phyloP scores from a whole-genome alignment of 495 filamentous ascomycete species.

The Penicillium canescens region DNA sequence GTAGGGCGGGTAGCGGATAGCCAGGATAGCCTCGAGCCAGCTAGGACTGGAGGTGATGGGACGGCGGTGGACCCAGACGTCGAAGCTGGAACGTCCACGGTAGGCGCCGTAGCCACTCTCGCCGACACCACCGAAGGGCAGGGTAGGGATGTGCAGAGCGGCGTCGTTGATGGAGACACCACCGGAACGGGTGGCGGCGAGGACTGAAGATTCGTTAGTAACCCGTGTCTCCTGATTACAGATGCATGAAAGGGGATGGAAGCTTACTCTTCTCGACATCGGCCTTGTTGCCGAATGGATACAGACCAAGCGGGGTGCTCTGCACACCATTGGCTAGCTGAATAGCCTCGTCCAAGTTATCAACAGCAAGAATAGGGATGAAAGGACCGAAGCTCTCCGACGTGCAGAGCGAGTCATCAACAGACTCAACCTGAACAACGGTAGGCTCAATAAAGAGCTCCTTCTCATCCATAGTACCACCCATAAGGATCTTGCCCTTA shows the following conservation, averaged over 20 bases:
- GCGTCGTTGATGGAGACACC: conserved; percentile 81
- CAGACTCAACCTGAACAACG: conserved; percentile 70
- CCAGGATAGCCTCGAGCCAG: conserved; percentile 78
- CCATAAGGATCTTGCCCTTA: conserved; percentile 81
- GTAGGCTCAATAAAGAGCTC: conserved; percentile 86
- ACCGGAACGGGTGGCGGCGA: conserved; percentile 68
- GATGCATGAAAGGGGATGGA: neutral
- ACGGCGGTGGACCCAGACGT: conserved; percentile 79
- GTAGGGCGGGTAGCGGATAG: conserved; percentile 82
- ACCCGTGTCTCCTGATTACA: neutral
- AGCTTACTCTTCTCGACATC: conserved; percentile 66
- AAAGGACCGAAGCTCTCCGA: conserved; percentile 92
- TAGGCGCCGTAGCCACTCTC: conserved; percentile 82
- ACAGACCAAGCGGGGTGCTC: conserved; percentile 77
- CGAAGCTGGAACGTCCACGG: conserved; percentile 80
- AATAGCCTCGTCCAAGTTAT: conserved; percentile 79
- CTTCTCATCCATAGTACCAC: conserved; percentile 76
- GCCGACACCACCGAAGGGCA: conserved; percentile 91
- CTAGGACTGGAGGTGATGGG: conserved; percentile 71
- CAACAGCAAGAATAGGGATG: conserved; percentile 73
- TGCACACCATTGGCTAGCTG: conserved; percentile 71
- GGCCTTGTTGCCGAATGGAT: conserved; percentile 76
- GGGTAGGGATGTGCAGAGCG: conserved; percentile 77
- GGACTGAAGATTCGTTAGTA: conserved; percentile 42
- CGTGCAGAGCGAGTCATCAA: conserved; percentile 73